Conservation (phyloP, 2,329 filamentous ascomycete species). For the Pseudopithomyces chartarum region DNA sequence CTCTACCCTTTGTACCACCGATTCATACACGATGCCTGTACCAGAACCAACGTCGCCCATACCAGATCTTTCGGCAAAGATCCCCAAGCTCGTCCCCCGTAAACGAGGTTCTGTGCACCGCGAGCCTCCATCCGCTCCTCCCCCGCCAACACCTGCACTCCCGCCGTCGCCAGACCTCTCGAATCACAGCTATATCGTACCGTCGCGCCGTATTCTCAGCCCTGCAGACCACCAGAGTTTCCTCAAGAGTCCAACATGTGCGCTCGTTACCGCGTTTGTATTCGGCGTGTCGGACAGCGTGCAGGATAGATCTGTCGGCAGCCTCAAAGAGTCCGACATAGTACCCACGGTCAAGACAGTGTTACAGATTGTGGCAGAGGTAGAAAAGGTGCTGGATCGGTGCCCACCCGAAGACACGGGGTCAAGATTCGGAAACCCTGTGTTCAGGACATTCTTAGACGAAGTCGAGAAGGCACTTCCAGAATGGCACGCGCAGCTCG, state of each 20-base stretch:
- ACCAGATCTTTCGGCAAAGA: slow-evolving; percentile 31
- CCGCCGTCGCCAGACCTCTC: slow-evolving; percentile 68
- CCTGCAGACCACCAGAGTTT: slow-evolving; percentile 81
- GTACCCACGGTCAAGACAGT: slow-evolving; percentile 67
- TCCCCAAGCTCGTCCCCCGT: slow-evolving; percentile 45
- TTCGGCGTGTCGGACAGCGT: slow-evolving; percentile 86
- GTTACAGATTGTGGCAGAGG: slow-evolving; percentile 70
- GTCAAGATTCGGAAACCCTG: slow-evolving; percentile 92
- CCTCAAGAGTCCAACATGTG: slow-evolving; percentile 74
- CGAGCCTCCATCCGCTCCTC: slow-evolving; percentile 52
- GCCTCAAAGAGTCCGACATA: slow-evolving; percentile 62
- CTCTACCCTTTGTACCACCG: not conserved
- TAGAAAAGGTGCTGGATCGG: slow-evolving; percentile 67
- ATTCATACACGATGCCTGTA: slow-evolving; percentile 7
- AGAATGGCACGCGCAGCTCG: slow-evolving; percentile 69
- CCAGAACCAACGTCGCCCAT: slow-evolving; percentile 10
- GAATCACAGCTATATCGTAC: slow-evolving; percentile 66
- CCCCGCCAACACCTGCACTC: slow-evolving; percentile 76
- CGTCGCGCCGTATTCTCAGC: slow-evolving; percentile 81
- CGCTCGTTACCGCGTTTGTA: slow-evolving; percentile 80
- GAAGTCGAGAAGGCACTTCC: slow-evolving; percentile 55
- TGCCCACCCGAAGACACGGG: slow-evolving; percentile 86
- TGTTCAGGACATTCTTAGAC: slow-evolving; percentile 83
- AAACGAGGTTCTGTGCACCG: slow-evolving; percentile 28
- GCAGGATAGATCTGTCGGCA: slow-evolving; percentile 68